phyloP scores from a whole-genome alignment of 345 rosid genomes.

The Citrus hindsii region DNA sequence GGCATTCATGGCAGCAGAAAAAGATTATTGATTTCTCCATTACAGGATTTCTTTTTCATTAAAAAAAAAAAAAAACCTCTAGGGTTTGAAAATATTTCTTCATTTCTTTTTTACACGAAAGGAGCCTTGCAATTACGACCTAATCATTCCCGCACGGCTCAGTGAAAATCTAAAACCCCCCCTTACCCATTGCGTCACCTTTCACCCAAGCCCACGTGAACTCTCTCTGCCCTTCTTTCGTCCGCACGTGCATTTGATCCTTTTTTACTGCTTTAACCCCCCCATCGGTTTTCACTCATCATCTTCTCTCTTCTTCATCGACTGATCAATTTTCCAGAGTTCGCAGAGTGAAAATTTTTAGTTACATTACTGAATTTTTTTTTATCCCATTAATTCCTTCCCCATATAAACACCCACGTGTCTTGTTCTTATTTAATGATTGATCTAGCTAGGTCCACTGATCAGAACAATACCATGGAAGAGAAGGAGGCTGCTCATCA shows the following conservation, averaged over 20 bases:
- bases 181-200: conserved; percentile 14
- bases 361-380: neutral
- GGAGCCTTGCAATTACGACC: conserved; percentile 35
- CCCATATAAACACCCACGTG: neutral
- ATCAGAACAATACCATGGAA: conserved; percentile 71
- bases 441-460: conserved; percentile 44
- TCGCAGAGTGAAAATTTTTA: neutral
- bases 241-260: neutral
- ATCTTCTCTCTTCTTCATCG: neutral
- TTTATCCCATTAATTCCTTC: too few relatives aligned
- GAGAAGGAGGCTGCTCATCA: conserved; percentile 81
- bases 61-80: neutral
- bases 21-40: conserved; percentile 23
- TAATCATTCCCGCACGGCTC: conserved; percentile 46
- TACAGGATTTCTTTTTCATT: conserved; percentile 15
- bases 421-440: neutral
- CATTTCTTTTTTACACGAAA: conserved; percentile 25
- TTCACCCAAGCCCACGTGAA: conserved; percentile 26
- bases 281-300: neutral
- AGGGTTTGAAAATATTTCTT: neutral
- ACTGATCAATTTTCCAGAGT: neutral
- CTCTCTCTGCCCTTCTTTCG: neutral
- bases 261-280: neutral
- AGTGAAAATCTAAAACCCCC: neutral
- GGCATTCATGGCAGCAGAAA: conserved; percentile 4